A percentile compares a stretch with the other conserved stretches of the same genome.
Evolutionary conservation across 768 basidiomycete species (phyloP).

Genomic region (Fomitopsis pulvina): DNA sequence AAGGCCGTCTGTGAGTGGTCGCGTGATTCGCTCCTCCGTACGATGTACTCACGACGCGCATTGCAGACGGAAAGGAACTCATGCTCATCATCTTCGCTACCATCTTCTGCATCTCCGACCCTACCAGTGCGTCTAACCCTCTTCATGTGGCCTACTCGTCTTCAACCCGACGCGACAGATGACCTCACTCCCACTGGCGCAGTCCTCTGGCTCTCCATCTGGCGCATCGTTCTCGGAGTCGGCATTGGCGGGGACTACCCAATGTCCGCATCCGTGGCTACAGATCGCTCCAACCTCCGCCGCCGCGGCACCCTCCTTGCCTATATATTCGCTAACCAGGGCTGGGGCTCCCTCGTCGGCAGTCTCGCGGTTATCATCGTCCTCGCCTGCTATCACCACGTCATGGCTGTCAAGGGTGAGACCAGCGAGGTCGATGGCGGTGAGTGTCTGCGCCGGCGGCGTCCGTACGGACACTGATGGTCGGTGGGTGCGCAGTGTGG

Average conservation of each 20-base stretch:
- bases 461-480: neutral
- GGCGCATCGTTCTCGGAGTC: constrained; percentile 68
- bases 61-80: constrained; percentile 65
- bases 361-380: constrained; percentile 58
- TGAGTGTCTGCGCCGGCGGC: constrained; percentile 23
- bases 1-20: constrained; percentile 51
- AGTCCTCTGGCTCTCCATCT: constrained; percentile 60
- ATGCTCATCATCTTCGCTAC: constrained; percentile 78
- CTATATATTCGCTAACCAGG: constrained; percentile 73
- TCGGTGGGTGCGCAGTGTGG: constrained; percentile 42
- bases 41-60: constrained; percentile 7
- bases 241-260: constrained; percentile 81
- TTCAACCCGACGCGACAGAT: constrained; percentile 20
- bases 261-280: constrained; percentile 64
- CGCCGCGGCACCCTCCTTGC: constrained; percentile 70
- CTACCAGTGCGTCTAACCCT: constrained; percentile 37
- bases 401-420: constrained; percentile 53
- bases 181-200: constrained; percentile 41
- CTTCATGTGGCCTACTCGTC: neutral
- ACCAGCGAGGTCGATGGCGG: constrained; percentile 66
- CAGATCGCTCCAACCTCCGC: constrained; percentile 57
- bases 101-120: constrained; percentile 59
- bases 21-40: neutral
- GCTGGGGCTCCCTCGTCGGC: constrained; percentile 69
- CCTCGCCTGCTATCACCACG: constrained; percentile 52